Evolutionary conservation across 768 basidiomycete genomes (phyloP).

Genomic region (Leccinum olivaceopallidum): DNA sequence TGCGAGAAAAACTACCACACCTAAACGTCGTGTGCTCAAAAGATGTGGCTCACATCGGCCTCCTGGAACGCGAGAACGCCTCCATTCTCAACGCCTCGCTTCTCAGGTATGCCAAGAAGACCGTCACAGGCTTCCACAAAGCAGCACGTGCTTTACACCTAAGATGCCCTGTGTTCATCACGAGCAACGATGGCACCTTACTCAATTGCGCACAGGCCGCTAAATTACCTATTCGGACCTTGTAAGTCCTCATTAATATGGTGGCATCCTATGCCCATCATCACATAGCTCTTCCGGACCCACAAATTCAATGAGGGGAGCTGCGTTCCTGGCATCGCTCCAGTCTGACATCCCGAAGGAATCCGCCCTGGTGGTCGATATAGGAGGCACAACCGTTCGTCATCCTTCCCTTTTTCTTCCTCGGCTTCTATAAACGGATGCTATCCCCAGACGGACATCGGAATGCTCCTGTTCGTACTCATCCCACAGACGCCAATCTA

Average conservation of each 20-base stretch:
- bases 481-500: neutral
- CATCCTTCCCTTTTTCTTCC: conserved; percentile 7
- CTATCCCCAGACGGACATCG: conserved; percentile 50
- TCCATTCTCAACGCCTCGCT: conserved; percentile 68
- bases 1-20: conserved; percentile 39
- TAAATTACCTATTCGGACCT: conserved; percentile 62
- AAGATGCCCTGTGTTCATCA: conserved; percentile 52
- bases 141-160: conserved; percentile 50
- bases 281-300: conserved; percentile 46
- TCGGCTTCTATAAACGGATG: conserved; percentile 14
- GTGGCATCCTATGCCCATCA: conserved; percentile 6
- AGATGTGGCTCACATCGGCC: conserved; percentile 57
- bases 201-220: conserved; percentile 50
- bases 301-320: conserved; percentile 72
- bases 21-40: conserved; percentile 54
- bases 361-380: conserved; percentile 55
- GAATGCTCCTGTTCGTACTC: conserved; percentile 47
- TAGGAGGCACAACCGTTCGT: conserved; percentile 60
- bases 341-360: conserved; percentile 35
- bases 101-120: conserved; percentile 55
- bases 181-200: conserved; percentile 62
- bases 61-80: conserved; percentile 68
- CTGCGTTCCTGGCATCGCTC: conserved; percentile 55
- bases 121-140: conserved; percentile 52
- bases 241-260: conserved; percentile 29